Evolutionary conservation across 2,329 filamentous ascomycete genomes (phyloP).

Genomic region (Monosporascus sp.): DNA sequence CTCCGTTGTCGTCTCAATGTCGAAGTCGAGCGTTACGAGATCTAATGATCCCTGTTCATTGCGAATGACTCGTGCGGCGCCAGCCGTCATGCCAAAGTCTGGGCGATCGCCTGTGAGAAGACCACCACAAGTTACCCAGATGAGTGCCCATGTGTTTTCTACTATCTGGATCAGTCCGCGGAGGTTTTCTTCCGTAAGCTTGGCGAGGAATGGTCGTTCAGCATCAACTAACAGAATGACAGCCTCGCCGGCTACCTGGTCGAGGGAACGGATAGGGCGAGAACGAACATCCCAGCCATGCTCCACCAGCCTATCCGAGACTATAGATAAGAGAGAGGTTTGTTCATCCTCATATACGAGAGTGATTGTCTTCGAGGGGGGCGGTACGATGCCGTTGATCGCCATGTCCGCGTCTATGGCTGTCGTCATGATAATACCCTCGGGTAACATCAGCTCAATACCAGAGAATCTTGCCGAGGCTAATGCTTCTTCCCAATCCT

Average conservation of each 20-base stretch:
- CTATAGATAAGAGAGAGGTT: background rate
- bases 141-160: background rate
- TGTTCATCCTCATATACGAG: background rate
- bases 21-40: conserved; percentile 1
- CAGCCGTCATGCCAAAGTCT: background rate
- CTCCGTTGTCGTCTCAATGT: background rate
- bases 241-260: background rate
- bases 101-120: background rate
- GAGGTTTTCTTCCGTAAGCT: background rate
- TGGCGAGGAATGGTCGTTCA: background rate
- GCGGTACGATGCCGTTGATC: too few relatives aligned
- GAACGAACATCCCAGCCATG: background rate
- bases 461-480: too few relatives aligned
- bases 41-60: conserved; percentile 1
- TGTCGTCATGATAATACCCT: too few relatives aligned
- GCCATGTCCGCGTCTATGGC: too few relatives aligned
- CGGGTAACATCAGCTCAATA: too few relatives aligned
- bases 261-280: background rate
- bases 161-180: background rate
- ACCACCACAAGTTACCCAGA: background rate
- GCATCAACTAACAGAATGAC: conserved; percentile 1
- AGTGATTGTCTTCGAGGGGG: background rate
- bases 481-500: too few relatives aligned
- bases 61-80: background rate
- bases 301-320: background rate